Evolutionary conservation across 2,329 filamentous ascomycete species (phyloP).

Genomic region (Phaeosphaeriaceae sp.): DNA sequence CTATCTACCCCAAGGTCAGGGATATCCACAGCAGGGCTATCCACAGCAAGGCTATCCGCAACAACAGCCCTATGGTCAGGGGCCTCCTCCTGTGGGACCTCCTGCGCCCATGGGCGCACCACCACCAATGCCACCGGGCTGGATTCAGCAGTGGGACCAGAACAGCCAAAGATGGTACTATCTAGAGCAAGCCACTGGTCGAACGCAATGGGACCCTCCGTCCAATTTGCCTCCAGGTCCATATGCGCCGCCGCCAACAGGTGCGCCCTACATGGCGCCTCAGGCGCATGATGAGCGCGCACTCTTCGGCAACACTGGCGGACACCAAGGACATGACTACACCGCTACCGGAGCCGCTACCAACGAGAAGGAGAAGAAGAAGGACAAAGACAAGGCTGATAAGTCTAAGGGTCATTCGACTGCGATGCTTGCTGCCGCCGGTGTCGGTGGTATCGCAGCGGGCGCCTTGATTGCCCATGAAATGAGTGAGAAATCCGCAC

Average conservation of each 20-base stretch:
- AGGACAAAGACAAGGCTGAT: conserved; percentile 48
- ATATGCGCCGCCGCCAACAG: conserved; percentile 40
- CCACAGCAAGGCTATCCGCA: conserved; percentile 33
- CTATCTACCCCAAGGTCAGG: conserved; percentile 29
- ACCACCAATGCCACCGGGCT: conserved; percentile 62
- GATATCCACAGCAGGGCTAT: conserved; percentile 34
- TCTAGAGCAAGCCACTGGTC: conserved; percentile 65
- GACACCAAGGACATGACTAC: conserved; percentile 33
- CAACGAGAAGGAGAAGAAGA: conserved; percentile 43
- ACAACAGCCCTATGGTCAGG: conserved; percentile 30
- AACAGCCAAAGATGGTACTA: conserved; percentile 69
- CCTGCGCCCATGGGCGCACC: conserved; percentile 53
- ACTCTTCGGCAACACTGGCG: conserved; percentile 36
- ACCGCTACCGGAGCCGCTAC: conserved; percentile 29
- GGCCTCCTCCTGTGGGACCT: conserved; percentile 36
- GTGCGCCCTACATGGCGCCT: conserved; percentile 28
- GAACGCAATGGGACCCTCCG: conserved; percentile 69
- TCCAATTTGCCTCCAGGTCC: conserved; percentile 41
- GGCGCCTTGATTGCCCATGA: conserved; percentile 65
- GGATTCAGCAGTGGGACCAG: conserved; percentile 69
- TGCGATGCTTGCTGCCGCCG: conserved; percentile 61
- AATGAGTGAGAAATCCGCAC: conserved; percentile 54
- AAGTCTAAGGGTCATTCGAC: conserved; percentile 50
- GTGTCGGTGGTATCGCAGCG: conserved; percentile 65
- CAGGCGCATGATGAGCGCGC: conserved; percentile 36